Base-by-base conservation (phyloP, 1,139 yeast species). In the Cylindricascospora bacillispora region DNA sequence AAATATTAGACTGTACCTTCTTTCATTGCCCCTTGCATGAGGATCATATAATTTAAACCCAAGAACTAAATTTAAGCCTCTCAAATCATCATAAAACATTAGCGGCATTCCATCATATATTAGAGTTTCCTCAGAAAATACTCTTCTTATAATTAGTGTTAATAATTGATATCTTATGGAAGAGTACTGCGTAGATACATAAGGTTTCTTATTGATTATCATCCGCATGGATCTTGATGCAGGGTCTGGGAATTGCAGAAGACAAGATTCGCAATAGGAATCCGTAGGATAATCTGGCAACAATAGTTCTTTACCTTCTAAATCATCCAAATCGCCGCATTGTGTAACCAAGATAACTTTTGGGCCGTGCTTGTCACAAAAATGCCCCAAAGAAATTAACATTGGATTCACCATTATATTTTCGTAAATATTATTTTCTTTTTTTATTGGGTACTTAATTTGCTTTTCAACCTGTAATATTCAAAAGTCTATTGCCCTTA, bases 331-430 rank as follows among this genome's bases (percentile, higher is more conserved):
- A 4, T 32, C 26, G n/a, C 45, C 44, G 2, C 46, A 36, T 45
- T 79, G 89, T 0, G 93, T 78, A 43, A 86, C 80, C 45, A 77
- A 56, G n/a, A 82, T 63, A 27, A 76, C 67, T 12, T 77, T 65
- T 0, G 94, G 93, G 0, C 94, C 94, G 49, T 82, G 93, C 19
- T 76, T 64, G 54, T 82, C 94, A 54, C 94, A 82, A 50, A 81
- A 82, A 47, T 81, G 93, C 1, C 85, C 79, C 35, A 81, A 52
- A 26, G 83, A 68, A 13, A 79, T 59, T 13, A 49, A 33, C n/a
- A n/a, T n/a, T n/a, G n/a, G n/a, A n/a, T n/a, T n/a, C 29, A 41
- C 37, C 13, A 25, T 25, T 10, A 25, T 25, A n/a, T n/a, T n/a
- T n/a, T n/a, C n/a, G n/a, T n/a, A n/a, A n/a, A n/a, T n/a, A n/a